Conservation (phyloP, 2,329 filamentous ascomycete genomes). For the Aureobasidium sp. region DNA sequence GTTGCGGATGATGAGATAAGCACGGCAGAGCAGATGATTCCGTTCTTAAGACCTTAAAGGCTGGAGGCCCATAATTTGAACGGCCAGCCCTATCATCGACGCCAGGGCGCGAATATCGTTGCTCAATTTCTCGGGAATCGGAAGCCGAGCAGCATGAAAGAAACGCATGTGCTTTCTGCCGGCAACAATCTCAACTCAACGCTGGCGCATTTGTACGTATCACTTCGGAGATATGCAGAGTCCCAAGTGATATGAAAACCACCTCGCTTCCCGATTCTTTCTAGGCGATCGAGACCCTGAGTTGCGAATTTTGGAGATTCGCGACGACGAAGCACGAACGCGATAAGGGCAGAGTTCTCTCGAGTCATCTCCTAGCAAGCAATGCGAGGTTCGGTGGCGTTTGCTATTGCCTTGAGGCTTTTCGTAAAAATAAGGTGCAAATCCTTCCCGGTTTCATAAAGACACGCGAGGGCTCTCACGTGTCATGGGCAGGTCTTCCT, state of each 20-base stretch:
- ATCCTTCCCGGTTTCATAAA: neutral
- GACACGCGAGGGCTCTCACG: neutral
- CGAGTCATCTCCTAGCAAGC: neutral
- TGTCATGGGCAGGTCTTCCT: neutral
- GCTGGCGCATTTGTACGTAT: neutral
- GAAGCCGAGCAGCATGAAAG: neutral
- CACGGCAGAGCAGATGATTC: neutral
- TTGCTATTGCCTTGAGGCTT: constrained; percentile 1
- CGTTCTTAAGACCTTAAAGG: neutral
- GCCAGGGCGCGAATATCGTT: neutral
- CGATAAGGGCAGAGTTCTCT: neutral
- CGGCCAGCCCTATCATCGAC: neutral
- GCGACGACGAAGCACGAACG: neutral
- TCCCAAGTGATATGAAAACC: neutral
- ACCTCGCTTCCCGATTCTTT: neutral
- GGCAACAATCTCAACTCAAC: neutral
- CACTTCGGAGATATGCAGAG: neutral
- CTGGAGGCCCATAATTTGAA: neutral
- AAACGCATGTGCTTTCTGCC: neutral
- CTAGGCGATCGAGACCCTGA: neutral
- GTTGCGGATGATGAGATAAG: neutral
- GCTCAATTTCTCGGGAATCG: neutral
- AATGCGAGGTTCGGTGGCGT: neutral
- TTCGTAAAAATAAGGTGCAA: neutral
- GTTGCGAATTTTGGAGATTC: neutral